Conservation (phyloP, 208 protist species). For the Crithidia acanthocephali region DNA sequence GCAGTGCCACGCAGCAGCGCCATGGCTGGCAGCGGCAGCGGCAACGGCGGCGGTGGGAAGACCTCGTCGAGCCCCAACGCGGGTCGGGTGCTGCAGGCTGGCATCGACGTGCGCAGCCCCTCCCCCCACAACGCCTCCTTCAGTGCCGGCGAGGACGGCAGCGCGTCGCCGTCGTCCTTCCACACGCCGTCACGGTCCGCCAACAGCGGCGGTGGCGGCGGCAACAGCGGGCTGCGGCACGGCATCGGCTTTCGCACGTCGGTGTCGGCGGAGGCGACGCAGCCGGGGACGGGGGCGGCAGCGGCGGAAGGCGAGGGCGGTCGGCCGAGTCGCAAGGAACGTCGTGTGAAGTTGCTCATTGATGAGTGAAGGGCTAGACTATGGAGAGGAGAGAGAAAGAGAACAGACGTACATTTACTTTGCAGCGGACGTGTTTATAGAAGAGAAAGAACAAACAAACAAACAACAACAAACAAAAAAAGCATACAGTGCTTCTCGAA, state of each 20-base stretch:
- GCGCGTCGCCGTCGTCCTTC: not conserved
- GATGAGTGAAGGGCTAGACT: conserved; percentile 1
- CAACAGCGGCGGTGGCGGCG: conserved; percentile 5
- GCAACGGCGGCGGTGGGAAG: not conserved
- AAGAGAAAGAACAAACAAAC: no score
- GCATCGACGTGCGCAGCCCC: conserved; percentile 5
- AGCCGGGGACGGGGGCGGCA: not conserved
- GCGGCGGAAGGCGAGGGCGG: conserved; percentile 11
- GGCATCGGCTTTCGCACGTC: conserved; percentile 42
- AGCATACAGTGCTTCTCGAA: no score
- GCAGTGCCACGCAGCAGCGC: conserved; percentile 28
- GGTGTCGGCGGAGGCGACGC: conserved; percentile 8
- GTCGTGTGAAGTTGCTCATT: conserved; percentile 67
- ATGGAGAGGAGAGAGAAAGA: not conserved
- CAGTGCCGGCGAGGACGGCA: not conserved
- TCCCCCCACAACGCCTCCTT: conserved; percentile 6
- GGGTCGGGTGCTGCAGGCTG: not conserved
- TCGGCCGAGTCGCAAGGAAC: conserved; percentile 34
- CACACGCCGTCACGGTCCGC: conserved; percentile 22
- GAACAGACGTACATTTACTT: not conserved
- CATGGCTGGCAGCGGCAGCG: conserved; percentile 4
- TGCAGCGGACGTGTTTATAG: no score
- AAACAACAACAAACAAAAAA: no score
- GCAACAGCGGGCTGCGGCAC: conserved; percentile 38
- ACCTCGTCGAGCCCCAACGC: not conserved